Evolutionary conservation across 164 flowering plant genomes (phyloP).

Genomic region (Houttuynia cordata): DNA sequence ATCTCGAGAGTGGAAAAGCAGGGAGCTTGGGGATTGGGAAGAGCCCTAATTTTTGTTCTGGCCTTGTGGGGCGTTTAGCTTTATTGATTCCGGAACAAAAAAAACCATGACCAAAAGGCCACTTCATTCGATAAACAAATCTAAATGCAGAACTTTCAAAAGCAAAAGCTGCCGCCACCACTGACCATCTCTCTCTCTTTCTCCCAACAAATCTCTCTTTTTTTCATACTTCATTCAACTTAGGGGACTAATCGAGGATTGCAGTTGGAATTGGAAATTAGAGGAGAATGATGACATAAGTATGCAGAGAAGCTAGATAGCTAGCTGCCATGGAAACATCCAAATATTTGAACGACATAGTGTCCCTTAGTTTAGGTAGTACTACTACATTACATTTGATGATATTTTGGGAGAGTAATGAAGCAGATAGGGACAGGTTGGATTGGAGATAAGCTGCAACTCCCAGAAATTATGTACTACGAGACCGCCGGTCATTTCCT

Average conservation of each 20-base stretch:
- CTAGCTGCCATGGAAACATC: not conserved
- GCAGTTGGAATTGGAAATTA: not conserved
- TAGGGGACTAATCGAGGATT: not conserved
- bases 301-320: not conserved
- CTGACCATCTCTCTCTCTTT: constrained; percentile 6
- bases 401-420: no score
- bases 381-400: no score
- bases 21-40: constrained; percentile 17
- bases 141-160: constrained; percentile 32
- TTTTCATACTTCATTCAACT: no score
- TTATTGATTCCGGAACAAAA: constrained; percentile 12
- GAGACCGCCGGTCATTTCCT: no score
- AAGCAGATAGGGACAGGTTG: no score
- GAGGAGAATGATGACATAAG: not conserved
- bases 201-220: not conserved
- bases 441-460: no score
- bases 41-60: constrained; percentile 11
- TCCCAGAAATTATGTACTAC: no score
- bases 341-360: not conserved
- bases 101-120: constrained; percentile 30
- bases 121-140: constrained; percentile 24
- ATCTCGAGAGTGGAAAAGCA: constrained; percentile 28
- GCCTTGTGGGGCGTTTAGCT: constrained; percentile 12
- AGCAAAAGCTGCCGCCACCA: constrained; percentile 47
- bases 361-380: no score